These are phyloP conservation scores for Pezizomycotina sp. DNA, from an alignment of 2,329 filamentous ascomycete species.

Conservation along the genomic window DNA sequence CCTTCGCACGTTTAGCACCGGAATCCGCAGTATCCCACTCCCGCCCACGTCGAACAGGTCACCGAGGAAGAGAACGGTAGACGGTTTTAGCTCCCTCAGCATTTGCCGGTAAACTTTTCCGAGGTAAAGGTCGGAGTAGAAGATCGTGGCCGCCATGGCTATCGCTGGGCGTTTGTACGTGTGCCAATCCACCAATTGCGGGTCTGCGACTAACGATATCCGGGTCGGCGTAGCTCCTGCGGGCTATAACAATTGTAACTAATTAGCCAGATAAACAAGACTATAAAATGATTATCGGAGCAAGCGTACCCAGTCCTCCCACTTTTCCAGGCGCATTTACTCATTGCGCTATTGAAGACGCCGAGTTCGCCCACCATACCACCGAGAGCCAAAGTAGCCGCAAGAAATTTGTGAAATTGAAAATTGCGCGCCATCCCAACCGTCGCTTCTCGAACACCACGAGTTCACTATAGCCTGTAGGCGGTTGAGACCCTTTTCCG, in stretches of 20 bases:
- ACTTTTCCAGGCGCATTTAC: constrained; percentile 65
- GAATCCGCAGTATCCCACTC: constrained; percentile 70
- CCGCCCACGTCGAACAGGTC: constrained; percentile 85
- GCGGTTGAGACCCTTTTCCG: no score
- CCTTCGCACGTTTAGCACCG: constrained; percentile 4
- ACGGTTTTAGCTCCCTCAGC: constrained; percentile 59
- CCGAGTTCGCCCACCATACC: constrained; percentile 69
- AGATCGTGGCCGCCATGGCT: constrained; percentile 43
- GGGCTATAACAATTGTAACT: constrained; percentile 40
- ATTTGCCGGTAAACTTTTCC: constrained; percentile 65
- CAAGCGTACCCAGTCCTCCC: constrained; percentile 74
- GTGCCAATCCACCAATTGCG: constrained; percentile 81
- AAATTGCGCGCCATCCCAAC: constrained; percentile 9
- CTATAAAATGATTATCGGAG: constrained; percentile 1
- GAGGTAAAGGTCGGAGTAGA: constrained; percentile 80
- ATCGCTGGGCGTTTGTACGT: constrained; percentile 73
- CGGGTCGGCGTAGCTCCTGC: constrained; percentile 62
- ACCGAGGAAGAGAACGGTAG: constrained; percentile 78
- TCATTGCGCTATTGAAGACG: constrained; percentile 54
- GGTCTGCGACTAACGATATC: constrained; percentile 71
- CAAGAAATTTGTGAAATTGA: constrained; percentile 38
- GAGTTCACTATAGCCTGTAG: constrained; percentile 1
- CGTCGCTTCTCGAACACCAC: constrained; percentile 15
- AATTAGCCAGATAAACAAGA: not conserved
- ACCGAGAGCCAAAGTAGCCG: constrained; percentile 58